These are phyloP conservation scores for Bocquillonia castaneifolia DNA, from an alignment of 441 rosid genomes.

Conservation along the genomic window DNA sequence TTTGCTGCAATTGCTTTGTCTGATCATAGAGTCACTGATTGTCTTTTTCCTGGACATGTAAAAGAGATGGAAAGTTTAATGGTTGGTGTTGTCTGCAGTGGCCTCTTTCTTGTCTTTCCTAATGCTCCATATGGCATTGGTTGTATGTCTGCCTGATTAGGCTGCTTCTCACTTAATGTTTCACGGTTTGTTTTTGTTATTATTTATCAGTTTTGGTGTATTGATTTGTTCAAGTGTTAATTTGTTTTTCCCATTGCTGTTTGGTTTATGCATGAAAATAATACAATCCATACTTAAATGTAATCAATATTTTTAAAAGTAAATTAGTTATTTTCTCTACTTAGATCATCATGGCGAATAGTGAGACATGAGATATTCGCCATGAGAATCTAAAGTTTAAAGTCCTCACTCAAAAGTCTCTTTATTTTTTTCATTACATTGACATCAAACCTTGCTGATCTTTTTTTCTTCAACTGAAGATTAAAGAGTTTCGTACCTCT, in stretches of 20 bases:
- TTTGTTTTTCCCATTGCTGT: background rate
- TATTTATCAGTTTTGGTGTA: background rate
- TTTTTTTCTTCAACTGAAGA: too few species aligned
- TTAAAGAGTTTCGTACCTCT: too few species aligned
- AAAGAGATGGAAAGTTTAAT: slow-evolving; percentile 91
- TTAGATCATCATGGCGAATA: too few species aligned
- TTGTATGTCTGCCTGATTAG: slow-evolving; percentile 52
- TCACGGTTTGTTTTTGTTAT: background rate
- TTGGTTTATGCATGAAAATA: background rate
- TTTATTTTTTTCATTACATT: too few species aligned
- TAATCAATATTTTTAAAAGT: too few species aligned
- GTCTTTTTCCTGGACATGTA: slow-evolving; percentile 62
- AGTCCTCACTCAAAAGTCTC: too few species aligned
- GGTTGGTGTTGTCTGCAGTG: slow-evolving; percentile 72
- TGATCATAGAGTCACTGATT: slow-evolving; percentile 59
- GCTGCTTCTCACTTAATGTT: background rate
- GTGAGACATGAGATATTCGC: too few species aligned
- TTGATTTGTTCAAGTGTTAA: background rate
- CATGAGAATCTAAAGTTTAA: too few species aligned
- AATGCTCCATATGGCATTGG: slow-evolving; percentile 68
- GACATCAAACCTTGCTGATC: too few species aligned
- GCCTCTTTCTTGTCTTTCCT: slow-evolving; percentile 74
- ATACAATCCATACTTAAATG: background rate
- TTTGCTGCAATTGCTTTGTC: slow-evolving; percentile 76
- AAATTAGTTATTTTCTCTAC: too few species aligned